A percentile compares a stretch with the other conserved stretches of the same genome.
Conservation (phyloP, 441 rosid genomes). For the Adansonia madagascariensis region DNA sequence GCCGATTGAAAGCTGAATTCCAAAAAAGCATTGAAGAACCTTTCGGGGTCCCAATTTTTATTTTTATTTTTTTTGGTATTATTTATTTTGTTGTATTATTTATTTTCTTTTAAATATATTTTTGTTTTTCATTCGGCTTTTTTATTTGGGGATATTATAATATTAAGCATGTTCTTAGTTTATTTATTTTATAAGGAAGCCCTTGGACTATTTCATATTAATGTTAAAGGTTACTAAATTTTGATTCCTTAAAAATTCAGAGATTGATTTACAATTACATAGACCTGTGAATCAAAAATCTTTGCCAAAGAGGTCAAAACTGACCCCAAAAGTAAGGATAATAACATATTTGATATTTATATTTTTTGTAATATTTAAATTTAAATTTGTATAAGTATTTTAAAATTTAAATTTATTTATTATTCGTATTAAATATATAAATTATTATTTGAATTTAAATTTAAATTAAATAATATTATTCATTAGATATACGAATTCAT, state of each 20-base stretch:
- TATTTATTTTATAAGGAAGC: background rate
- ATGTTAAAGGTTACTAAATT: background rate
- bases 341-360: too few relatives aligned
- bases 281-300: background rate
- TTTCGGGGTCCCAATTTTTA: background rate
- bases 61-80: background rate
- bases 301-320: background rate
- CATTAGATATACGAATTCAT: too few relatives aligned
- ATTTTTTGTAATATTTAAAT: too few relatives aligned
- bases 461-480: too few relatives aligned
- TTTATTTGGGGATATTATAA: conserved; percentile 2
- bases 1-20: background rate
- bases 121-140: background rate
- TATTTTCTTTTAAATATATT: background rate
- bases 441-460: too few relatives aligned
- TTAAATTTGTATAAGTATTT: too few relatives aligned
- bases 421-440: too few relatives aligned
- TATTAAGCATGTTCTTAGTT: background rate
- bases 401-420: too few relatives aligned
- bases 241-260: background rate
- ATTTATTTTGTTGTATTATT: background rate
- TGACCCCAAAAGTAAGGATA: background rate
- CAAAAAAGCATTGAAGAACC: conserved; percentile 31
- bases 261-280: background rate
- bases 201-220: background rate